These are phyloP conservation scores for Mallotus repandus DNA, from an alignment of 441 rosid genomes.

Conservation along the genomic window DNA sequence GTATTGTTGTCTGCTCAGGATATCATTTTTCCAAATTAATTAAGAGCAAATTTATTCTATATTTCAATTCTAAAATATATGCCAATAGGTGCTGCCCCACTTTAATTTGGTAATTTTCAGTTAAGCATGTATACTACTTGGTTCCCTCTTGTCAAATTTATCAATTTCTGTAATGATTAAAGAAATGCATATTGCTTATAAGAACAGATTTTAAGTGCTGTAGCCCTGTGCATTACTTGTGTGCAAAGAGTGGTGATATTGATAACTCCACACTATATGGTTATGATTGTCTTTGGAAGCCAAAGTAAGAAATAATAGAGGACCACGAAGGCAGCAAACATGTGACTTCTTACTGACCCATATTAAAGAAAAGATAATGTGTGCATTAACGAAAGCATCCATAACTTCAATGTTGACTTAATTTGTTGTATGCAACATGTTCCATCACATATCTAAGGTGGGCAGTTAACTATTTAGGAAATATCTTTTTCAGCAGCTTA, in stretches of 20 bases:
- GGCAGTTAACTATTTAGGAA: neutral
- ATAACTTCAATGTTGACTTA: neutral
- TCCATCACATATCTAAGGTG: neutral
- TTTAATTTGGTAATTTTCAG: neutral
- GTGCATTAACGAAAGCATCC: neutral
- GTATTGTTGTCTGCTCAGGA: neutral
- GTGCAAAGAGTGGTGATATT: neutral
- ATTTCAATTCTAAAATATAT: neutral
- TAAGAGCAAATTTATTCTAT: neutral
- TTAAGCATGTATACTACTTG: neutral
- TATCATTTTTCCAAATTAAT: too few relatives aligned
- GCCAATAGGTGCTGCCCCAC: neutral
- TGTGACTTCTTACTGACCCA: neutral
- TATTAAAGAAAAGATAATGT: neutral
- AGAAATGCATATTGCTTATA: slow-evolving; percentile 4
- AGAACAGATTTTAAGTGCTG: neutral
- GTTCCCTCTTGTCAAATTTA: neutral
- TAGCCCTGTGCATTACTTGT: neutral
- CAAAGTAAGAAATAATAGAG: neutral
- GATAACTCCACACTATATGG: too few relatives aligned
- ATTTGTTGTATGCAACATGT: neutral
- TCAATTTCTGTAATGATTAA: neutral
- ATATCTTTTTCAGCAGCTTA: too few relatives aligned
- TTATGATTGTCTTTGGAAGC: neutral
- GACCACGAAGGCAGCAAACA: neutral